phyloP scores from a whole-genome alignment of 1,284 basidiomycete species.

The Lentinula novae-zelandiae region DNA sequence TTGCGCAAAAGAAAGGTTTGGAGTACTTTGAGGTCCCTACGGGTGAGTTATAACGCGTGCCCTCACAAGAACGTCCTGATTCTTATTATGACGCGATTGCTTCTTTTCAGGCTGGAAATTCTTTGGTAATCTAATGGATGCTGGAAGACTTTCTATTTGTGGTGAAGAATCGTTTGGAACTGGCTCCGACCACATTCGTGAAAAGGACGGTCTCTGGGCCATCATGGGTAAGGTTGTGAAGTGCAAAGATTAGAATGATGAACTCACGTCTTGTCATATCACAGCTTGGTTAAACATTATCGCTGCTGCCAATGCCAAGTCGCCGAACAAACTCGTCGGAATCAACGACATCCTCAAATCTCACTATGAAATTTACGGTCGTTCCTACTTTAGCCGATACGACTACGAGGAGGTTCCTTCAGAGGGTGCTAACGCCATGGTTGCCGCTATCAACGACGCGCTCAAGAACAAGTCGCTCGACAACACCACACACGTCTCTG shows the following conservation, averaged over 20 bases:
- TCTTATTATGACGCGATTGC: background rate
- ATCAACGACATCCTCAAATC: constrained; percentile 87
- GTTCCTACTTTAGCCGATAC: constrained; percentile 98
- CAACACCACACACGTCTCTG: constrained; percentile 63
- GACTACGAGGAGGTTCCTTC: constrained; percentile 98
- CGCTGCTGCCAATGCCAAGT: constrained; percentile 86
- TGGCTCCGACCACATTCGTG: constrained; percentile 98
- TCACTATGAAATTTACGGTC: constrained; percentile 92
- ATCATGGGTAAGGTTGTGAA: constrained; percentile 64
- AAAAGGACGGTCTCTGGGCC: constrained; percentile 99
- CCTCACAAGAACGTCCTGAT: background rate
- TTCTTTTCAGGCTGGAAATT: constrained; percentile 88
- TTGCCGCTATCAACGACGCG: constrained; percentile 72
- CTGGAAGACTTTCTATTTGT: constrained; percentile 94
- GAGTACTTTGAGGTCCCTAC: constrained; percentile 97
- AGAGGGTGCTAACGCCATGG: constrained; percentile 84
- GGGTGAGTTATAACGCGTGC: constrained; percentile 40
- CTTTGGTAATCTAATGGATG: constrained; percentile 99
- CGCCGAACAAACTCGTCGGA: constrained; percentile 69
- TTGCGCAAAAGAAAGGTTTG: constrained; percentile 91
- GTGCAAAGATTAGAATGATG: background rate
- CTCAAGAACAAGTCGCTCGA: constrained; percentile 69
- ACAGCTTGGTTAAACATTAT: constrained; percentile 96
- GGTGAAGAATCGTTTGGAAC: constrained; percentile 99
- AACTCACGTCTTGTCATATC: constrained; percentile 1